phyloP scores from a whole-genome alignment of 371 early-diverging fungal species.

The Amoeboaphelidium occidentale region DNA sequence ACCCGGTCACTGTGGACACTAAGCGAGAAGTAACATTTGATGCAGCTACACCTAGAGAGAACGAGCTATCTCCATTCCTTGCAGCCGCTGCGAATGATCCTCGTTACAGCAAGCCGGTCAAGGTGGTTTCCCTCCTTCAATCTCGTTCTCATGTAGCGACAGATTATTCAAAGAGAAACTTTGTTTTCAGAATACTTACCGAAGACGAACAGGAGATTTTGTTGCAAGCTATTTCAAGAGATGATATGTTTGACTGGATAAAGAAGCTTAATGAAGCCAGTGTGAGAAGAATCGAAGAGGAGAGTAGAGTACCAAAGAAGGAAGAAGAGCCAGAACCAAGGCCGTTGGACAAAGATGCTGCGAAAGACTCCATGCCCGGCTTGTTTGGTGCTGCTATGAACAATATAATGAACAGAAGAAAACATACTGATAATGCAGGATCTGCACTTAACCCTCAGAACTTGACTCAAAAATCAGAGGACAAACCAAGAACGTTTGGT shows the following conservation, averaged over 20 bases:
- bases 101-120: background rate
- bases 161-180: slow-evolving; percentile 18
- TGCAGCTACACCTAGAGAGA: too few relatives aligned
- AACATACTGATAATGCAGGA: too few relatives aligned
- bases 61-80: too few relatives aligned
- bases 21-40: too few relatives aligned
- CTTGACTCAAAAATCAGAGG: too few relatives aligned
- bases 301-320: background rate
- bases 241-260: slow-evolving; percentile 56
- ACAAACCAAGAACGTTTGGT: too few relatives aligned
- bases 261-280: slow-evolving; percentile 38
- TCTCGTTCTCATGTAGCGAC: background rate
- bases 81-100: too few relatives aligned
- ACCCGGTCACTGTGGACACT: too few relatives aligned
- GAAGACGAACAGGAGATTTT: slow-evolving; percentile 58
- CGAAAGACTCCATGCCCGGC: slow-evolving; percentile 21
- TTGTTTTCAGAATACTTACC: slow-evolving; percentile 50
- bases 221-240: slow-evolving; percentile 36
- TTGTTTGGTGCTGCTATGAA: too few relatives aligned
- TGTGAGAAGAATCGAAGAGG: background rate
- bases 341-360: too few relatives aligned
- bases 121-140: background rate
- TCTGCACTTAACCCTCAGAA: too few relatives aligned
- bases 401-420: too few relatives aligned
- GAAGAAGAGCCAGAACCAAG: background rate